Evolutionary conservation across 371 early-diverging fungal species (phyloP), one percentile per base, ranked within the genome.

Genomic region (Mucor lusitanicus): DNA sequence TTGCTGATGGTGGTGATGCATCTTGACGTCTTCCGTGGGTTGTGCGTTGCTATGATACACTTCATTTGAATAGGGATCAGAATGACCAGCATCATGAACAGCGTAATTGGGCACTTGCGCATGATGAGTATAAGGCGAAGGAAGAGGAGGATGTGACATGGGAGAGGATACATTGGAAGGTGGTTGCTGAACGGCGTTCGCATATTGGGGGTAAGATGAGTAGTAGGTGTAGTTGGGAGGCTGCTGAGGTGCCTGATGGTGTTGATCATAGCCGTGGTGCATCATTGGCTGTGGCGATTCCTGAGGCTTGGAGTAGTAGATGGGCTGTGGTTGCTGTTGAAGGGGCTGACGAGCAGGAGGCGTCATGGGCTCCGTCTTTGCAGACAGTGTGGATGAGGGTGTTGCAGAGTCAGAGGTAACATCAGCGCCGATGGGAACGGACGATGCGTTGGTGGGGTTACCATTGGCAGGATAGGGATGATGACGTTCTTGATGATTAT

Each of bases 401-500:
- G 37, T 17, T 3, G 63, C 15, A 42, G 37, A 23, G 32, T 23
- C 19, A 19, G 30, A n/a, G 13, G 17, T 30, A 30, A 6, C 15
- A 39, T 19, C 53, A 40, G 63, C 27, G 42, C 15, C 21, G 39
- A 40, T 15, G 30, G 12, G 12, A 6, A 11, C n/a, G 3, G 32
- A 9, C 3, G 37, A 32, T 1, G 37, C 7, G 23, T 5, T 15
- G 30, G 46, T 28, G 35, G 32, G 9, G 12, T 39, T 54, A 19
- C 13, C 37, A 13, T 37, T 37, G 37, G 19, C 44, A 40, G 63
- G n/a, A 12, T 9, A 19, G 37, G 63, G 25, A 56, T 53, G 30
- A 32, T 21, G 39, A 28, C 59, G 66, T 13, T 56, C 62, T 23
- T 73, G 68, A 40, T 62, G 63, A 33, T 60, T 63, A 54, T 89